Base-by-base conservation (phyloP, 2,329 filamentous ascomycete genomes). In the Aspergillus hortae region DNA sequence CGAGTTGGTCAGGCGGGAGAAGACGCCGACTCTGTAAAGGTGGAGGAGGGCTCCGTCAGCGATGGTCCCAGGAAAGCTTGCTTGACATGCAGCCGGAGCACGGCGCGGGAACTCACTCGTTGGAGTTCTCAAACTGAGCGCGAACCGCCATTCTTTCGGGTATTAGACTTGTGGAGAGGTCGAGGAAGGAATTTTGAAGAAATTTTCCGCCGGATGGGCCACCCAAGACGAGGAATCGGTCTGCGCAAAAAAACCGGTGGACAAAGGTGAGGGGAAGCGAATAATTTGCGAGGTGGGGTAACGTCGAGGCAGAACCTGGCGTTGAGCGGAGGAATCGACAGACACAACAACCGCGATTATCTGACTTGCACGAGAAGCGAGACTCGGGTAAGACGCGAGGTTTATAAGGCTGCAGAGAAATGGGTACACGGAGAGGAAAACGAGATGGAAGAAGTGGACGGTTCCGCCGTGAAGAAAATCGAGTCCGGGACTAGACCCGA, bases 1-100 rank as follows among this genome's bases (percentile, higher is more conserved):
- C 55, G 90, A 92, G 77, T 99, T 99, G 63, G 94, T 99, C 71
- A 99, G 88, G 56, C 90, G 96, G 56, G 92, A 78, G 76, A 99
- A 99, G 70, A 97, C 94, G 72, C 94, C 94, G 70, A 99, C 89
- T 78, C 92, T 96, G 67, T 30, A 48, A 23, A 14, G 35, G 6
- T n/a, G 35, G 12, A 21, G 27, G 6, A 25, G 40, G 25, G 23
- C 23, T n/a, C 21, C 15, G 35, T 55, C 46, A 55, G 49, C 32
- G 6, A 23, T 41, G 19, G 4, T 44, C 32, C 32, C 17, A 30
- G 5, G 6, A 30, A 30, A 30, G 27, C 27, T 30, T 30, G 27
- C 27, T 30, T 30, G 27, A 10, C 27, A 43, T 43, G n/a, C 5
- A 14, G n/a, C 40, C n/a, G 19, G 40, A 21, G 21, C n/a, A 45